These are phyloP conservation scores for Fusarium abutilonis DNA, from an alignment of 2,329 filamentous ascomycete species.

Conservation along the genomic window DNA sequence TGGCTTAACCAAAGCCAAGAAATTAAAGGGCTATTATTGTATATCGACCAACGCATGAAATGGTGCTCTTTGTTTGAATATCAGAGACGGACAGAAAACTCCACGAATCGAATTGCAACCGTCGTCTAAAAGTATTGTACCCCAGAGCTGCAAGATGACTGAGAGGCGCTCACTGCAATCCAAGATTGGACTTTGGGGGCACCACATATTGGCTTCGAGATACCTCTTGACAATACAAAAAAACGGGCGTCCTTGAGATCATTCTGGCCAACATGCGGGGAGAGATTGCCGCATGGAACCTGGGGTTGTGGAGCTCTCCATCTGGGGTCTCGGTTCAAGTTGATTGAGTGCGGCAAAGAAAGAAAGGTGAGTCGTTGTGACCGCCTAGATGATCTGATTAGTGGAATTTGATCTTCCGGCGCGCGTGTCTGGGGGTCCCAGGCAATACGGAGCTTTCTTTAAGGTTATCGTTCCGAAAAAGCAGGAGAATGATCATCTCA, in stretches of 20 bases:
- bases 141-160: slow-evolving; percentile 20
- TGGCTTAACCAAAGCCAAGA: background rate
- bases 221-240: slow-evolving; percentile 3
- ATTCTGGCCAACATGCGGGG: slow-evolving; percentile 35
- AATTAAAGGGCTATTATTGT: background rate
- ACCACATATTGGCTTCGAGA: slow-evolving; percentile 17
- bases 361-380: slow-evolving; percentile 1
- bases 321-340: background rate
- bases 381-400: slow-evolving; percentile 25
- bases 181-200: slow-evolving; percentile 29
- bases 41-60: slow-evolving; percentile 9
- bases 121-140: slow-evolving; percentile 8
- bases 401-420: slow-evolving; percentile 36
- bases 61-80: slow-evolving; percentile 6
- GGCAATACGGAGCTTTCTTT: slow-evolving; percentile 23
- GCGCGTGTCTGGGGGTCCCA: slow-evolving; percentile 7
- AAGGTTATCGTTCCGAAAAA: slow-evolving; percentile 27
- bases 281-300: slow-evolving; percentile 34
- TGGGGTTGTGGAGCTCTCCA: slow-evolving; percentile 37
- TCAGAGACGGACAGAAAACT: slow-evolving; percentile 28
- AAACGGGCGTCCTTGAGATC: slow-evolving; percentile 14
- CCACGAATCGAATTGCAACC: slow-evolving; percentile 37
- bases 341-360: slow-evolving; percentile 6
- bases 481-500: slow-evolving; percentile 31
- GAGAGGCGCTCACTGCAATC: slow-evolving; percentile 5